phyloP scores from a whole-genome alignment of 1,139 yeast species.

The Blastobotrys capitulatus region DNA sequence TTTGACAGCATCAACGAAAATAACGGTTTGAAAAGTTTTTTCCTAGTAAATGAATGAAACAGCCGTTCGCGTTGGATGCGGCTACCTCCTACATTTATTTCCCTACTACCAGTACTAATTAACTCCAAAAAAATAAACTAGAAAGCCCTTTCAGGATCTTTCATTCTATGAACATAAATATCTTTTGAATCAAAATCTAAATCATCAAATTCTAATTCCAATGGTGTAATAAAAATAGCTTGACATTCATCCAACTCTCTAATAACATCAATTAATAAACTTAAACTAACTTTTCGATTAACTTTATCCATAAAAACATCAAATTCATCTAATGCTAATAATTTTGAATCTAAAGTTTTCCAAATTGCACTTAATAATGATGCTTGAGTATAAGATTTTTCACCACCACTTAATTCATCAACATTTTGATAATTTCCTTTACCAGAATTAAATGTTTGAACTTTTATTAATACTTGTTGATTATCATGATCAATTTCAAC shows the following conservation, averaged over 20 bases:
- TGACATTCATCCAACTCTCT: constrained; percentile 60
- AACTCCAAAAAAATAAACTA: too few species aligned
- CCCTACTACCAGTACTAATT: too few species aligned
- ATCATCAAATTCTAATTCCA: constrained; percentile 64
- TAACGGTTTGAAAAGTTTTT: too few species aligned
- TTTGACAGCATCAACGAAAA: too few species aligned
- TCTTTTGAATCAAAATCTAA: constrained; percentile 56
- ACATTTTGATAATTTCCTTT: constrained; percentile 65
- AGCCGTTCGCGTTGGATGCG: too few species aligned
- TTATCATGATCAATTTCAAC: constrained; percentile 55
- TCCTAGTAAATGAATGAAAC: too few species aligned
- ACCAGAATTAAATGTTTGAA: constrained; percentile 46
- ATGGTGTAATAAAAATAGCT: constrained; percentile 91
- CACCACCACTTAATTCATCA: constrained; percentile 92
- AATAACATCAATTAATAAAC: constrained; percentile 65
- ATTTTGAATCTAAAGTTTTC: constrained; percentile 83
- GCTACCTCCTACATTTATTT: too few species aligned
- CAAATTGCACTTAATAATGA: constrained; percentile 85
- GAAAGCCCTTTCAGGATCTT: too few species aligned
- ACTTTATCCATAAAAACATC: constrained; percentile 98
- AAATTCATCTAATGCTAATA: constrained; percentile 92
- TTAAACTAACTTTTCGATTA: constrained; percentile 75
- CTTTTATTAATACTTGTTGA: constrained; percentile 31
- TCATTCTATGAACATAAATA: constrained; percentile 68
- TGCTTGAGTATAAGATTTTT: constrained; percentile 88